Base-by-base conservation (phyloP, 169 alveolate genomes). In the Neospora caninum region DNA sequence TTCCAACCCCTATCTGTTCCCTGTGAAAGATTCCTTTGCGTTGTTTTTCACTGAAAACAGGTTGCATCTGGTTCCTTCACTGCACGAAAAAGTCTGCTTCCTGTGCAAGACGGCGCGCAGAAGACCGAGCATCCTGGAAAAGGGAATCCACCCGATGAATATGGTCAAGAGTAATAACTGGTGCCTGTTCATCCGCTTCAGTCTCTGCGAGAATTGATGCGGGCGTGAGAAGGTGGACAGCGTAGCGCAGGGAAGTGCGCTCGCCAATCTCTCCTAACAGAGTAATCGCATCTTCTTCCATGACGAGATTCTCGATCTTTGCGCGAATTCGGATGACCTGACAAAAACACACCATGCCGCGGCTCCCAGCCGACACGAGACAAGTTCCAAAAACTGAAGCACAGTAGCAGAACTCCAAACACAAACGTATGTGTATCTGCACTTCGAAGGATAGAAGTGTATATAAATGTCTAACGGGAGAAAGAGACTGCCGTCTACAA, bases 81-180 rank as follows among this genome's bases (percentile, higher is more conserved):
- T 88, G 93, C 20, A 93, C 80, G 73, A 88, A 95, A 34, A 45
- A 80, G 38, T 92, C 95, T 29, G 94, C 94, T 69, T 99, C 99
- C 93, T 98, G 98, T 45, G 98, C 98, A 36, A 99, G 97, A 53
- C 99, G 87, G 93, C 98, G 98, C 6, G 99, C 99, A 43, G 99
- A 98, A 31, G 99, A 95, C 95, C 99, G 99, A 34, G 99, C 99
- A 96, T 99, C 99, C 97, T 98, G 98, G 96, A 99, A 99, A 83
- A 99, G 98, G n/a, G 95, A 93, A 95, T 98, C 99, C 54, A 99
- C 99, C 91, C 98, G 99, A 87, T 98, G 99, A 4, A 99, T 97
- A 91, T 99, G 99, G 34, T 97, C 98, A 92, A 97, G 95, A 36
- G 97, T 97, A 41, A 99, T 97, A 94, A 42, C 96, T 1, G 95